These are phyloP conservation scores for Populus ilicifolia DNA, from an alignment of 345 rosid species.

Conservation along the genomic window DNA sequence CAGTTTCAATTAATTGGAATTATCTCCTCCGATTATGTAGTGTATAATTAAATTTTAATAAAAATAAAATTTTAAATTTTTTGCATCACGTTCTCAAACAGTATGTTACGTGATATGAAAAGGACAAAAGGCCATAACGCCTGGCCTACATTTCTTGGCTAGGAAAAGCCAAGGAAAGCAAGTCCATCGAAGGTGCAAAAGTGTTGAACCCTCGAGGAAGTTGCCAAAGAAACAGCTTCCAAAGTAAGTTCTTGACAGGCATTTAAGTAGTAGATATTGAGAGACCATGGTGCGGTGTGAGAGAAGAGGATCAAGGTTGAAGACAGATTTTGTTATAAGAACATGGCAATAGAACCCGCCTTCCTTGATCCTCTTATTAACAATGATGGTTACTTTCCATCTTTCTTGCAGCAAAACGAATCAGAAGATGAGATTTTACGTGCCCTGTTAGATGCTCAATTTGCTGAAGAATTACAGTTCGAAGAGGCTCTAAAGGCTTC, in stretches of 20 bases:
- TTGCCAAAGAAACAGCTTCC: neutral
- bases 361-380: neutral
- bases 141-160: neutral
- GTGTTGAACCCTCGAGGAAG: neutral
- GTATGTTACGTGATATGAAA: too few relatives aligned
- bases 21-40: too few relatives aligned
- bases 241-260: neutral
- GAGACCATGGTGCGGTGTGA: neutral
- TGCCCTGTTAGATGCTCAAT: neutral
- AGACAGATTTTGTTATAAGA: neutral
- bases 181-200: neutral
- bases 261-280: neutral
- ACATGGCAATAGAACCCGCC: neutral
- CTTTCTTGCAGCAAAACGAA: neutral
- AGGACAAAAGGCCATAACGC: neutral
- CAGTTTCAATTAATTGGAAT: too few relatives aligned
- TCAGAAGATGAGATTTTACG: neutral
- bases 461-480: slow-evolving; percentile 9
- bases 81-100: too few relatives aligned
- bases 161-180: neutral
- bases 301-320: neutral
- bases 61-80: too few relatives aligned
- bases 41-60: too few relatives aligned
- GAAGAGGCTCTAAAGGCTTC: slow-evolving; percentile 4
- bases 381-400: neutral